phyloP scores from a whole-genome alignment of 2,329 filamentous ascomycete genomes.

The Fusarium mangiferae region DNA sequence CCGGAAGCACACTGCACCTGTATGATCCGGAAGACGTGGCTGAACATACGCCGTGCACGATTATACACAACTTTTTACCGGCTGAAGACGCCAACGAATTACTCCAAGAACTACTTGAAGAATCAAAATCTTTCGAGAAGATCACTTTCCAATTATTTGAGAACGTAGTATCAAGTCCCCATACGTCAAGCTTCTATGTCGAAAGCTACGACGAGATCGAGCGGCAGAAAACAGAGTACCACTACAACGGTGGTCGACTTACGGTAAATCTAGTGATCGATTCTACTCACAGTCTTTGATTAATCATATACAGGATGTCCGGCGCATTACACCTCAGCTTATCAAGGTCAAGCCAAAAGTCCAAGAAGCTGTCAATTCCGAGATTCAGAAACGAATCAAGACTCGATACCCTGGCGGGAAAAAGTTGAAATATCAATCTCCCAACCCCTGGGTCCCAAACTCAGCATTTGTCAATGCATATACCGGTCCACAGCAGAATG shows the following conservation, averaged over 20 bases:
- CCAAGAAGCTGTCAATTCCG: conserved; percentile 78
- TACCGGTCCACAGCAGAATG: conserved; percentile 79
- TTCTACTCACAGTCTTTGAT: background rate
- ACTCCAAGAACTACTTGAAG: conserved; percentile 77
- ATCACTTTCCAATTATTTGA: conserved; percentile 89
- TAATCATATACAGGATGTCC: conserved; percentile 68
- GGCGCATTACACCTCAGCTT: conserved; percentile 80
- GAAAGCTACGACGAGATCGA: conserved; percentile 75
- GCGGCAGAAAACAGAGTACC: conserved; percentile 80
- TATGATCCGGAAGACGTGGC: conserved; percentile 85
- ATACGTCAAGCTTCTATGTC: conserved; percentile 86
- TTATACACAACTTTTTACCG: conserved; percentile 91
- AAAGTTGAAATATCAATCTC: conserved; percentile 82
- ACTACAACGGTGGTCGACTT: conserved; percentile 84
- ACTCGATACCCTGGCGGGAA: conserved; percentile 73
- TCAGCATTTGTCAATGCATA: conserved; percentile 97
- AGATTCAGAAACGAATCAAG: conserved; percentile 77
- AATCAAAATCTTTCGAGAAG: conserved; percentile 76
- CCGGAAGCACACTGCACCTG: conserved; percentile 84
- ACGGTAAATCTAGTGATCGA: conserved; percentile 55
- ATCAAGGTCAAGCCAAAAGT: conserved; percentile 75
- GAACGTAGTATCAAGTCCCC: conserved; percentile 83
- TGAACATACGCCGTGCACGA: conserved; percentile 86
- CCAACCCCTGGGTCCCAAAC: conserved; percentile 81
- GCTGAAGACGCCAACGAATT: conserved; percentile 76